Conservation (phyloP, 164 flowering plant genomes). For the Houttuynia cordata region DNA sequence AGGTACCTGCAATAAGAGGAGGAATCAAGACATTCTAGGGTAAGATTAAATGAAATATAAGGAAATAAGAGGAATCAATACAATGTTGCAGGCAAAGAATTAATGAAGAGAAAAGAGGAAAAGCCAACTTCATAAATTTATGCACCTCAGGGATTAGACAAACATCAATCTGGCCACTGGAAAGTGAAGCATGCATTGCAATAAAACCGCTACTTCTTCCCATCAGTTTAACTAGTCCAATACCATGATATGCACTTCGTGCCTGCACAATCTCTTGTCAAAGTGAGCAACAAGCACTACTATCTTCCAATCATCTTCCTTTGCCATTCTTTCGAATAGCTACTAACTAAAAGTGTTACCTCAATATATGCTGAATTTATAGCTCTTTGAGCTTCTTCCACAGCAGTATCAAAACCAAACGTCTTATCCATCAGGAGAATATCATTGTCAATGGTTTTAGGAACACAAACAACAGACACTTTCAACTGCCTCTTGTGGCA, state of each 20-base stretch:
- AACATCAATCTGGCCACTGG: slow-evolving; percentile 36
- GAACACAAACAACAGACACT: slow-evolving; percentile 35
- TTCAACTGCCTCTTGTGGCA: slow-evolving; percentile 31
- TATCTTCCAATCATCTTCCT: neutral
- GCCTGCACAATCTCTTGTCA: slow-evolving; percentile 15
- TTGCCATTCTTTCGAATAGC: neutral
- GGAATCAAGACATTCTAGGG: slow-evolving; percentile 1
- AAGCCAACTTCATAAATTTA: neutral
- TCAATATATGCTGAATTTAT: slow-evolving; percentile 44
- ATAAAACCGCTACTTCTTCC: slow-evolving; percentile 46
- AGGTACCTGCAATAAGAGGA: slow-evolving; percentile 17
- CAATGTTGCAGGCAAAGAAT: neutral
- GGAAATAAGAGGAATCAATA: neutral
- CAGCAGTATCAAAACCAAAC: slow-evolving; percentile 42
- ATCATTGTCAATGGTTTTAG: slow-evolving; percentile 40
- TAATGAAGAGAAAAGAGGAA: neutral
- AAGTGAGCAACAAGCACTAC: neutral
- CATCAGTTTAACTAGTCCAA: slow-evolving; percentile 39
- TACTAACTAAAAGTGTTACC: slow-evolving; percentile 10
- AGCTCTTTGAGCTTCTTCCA: slow-evolving; percentile 43
- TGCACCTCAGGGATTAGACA: slow-evolving; percentile 40
- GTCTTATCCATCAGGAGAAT: slow-evolving; percentile 43
- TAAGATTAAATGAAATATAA: neutral
- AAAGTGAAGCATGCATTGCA: slow-evolving; percentile 41
- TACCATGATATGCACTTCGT: slow-evolving; percentile 37